Base-by-base conservation (phyloP, 805 yeast genomes). In the Zygotorulaspora florentina region DNA sequence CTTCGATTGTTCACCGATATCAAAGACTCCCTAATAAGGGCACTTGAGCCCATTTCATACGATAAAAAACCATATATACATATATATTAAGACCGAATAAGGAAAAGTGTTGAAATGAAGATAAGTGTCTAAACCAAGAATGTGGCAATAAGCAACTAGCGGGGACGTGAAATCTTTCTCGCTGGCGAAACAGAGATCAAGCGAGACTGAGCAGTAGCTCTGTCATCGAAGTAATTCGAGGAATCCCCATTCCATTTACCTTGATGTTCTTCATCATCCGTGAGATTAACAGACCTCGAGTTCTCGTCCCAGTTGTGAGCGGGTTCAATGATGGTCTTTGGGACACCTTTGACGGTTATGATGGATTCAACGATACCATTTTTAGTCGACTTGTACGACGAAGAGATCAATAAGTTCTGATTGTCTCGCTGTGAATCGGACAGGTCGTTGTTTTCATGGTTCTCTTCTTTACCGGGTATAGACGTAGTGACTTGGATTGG, bases 301-400 rank as follows among this genome's bases (percentile, higher is more conserved):
- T 34, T 40, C 34, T 55, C 56, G 36, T 77, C 80, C 34, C 71
- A 69, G 45, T 70, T 75, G 51, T 77, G 65, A 5, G 76, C 73
- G 43, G 80, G 83, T 56, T 85, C 91, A 57, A 88, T 87, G 50
- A 88, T 85, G 3, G 95, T 87, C 71, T 88, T 88, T 56, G 80
- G 81, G 16, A 86, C 85, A 43, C 96, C 96, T 59, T 83, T 81
- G 23, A 85, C 85, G 41, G 83, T 85, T n/a, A 88, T 80, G 13
- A 88, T 83, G 34, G 86, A 80, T 66, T 88, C 96, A 44, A 86
- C 76, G 43, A 88, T 81, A 8, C 91, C 65, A 37, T 60, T 59
- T 29, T 54, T 55, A 35, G 59, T 55, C n/a, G 56, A 44, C 30
- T 57, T 52, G 43, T 54, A 57, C 16, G 59, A 55, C 7, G 62